Percentiles rank a stretch among this genome's conserved stretches.
phyloP scores from a whole-genome alignment of 768 basidiomycete genomes.

The Leccinum truebloodii region DNA sequence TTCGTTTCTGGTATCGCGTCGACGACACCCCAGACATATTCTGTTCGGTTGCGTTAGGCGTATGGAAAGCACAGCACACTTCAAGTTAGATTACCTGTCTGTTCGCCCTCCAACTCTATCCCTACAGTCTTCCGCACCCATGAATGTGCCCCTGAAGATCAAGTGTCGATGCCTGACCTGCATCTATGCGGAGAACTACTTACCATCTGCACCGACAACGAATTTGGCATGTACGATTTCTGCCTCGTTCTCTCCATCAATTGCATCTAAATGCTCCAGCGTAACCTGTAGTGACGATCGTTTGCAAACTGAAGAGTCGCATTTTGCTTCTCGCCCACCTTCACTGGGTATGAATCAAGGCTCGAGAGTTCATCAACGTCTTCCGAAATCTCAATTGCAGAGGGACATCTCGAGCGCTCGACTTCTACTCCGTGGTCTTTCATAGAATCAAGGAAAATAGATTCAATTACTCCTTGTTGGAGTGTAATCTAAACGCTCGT shows the following conservation, averaged over 20 bases:
- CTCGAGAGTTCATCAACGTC: constrained; percentile 40
- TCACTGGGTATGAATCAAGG: constrained; percentile 33
- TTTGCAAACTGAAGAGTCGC: neutral
- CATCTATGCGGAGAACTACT: neutral
- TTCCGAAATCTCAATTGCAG: constrained; percentile 33
- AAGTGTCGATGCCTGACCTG: neutral
- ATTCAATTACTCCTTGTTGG: constrained; percentile 45
- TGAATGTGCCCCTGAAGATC: constrained; percentile 41
- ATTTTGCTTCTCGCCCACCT: constrained; percentile 12
- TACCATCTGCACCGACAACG: constrained; percentile 39
- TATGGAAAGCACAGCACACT: neutral
- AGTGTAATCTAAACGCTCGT: constrained; percentile 32
- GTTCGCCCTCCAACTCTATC: constrained; percentile 49
- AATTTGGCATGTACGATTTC: constrained; percentile 37
- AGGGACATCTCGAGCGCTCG: constrained; percentile 37
- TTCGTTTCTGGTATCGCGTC: constrained; percentile 71
- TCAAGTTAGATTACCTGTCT: constrained; percentile 35
- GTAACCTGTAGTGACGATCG: constrained; percentile 18
- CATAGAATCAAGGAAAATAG: constrained; percentile 44
- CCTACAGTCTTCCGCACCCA: constrained; percentile 48
- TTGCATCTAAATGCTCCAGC: constrained; percentile 25
- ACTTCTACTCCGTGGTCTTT: constrained; percentile 30
- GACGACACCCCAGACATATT: constrained; percentile 83
- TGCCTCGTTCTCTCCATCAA: constrained; percentile 31
- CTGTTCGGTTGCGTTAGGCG: constrained; percentile 33